Evolutionary conservation across 352 stramenopile genomes (phyloP).

Genomic region (Globisporangium recalcitrans): DNA sequence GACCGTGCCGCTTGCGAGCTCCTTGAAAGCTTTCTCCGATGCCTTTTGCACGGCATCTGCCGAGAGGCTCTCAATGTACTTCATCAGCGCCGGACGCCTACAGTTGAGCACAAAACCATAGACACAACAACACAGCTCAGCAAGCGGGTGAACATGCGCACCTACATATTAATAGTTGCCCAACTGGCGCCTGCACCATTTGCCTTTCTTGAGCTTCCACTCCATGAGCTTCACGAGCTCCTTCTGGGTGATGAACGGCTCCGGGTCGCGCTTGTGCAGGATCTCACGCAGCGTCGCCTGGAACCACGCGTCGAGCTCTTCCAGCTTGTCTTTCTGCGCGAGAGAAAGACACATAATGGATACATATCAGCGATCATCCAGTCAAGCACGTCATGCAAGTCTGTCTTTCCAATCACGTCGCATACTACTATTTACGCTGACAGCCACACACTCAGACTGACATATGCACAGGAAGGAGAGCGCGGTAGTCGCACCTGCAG

Average conservation of each 20-base stretch:
- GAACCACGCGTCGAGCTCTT: constrained; percentile 57
- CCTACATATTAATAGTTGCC: background rate
- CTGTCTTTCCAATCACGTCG: background rate
- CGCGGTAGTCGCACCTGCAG: constrained; percentile 26
- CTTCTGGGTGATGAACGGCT: constrained; percentile 40
- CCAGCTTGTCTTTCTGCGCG: constrained; percentile 49
- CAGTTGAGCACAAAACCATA: background rate
- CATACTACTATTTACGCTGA: background rate
- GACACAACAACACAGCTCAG: background rate
- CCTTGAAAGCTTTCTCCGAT: constrained; percentile 35
- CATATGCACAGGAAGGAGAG: constrained; percentile 3
- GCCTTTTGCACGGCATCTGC: constrained; percentile 42
- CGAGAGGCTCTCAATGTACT: constrained; percentile 47
- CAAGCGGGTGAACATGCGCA: background rate
- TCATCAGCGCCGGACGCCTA: constrained; percentile 72
- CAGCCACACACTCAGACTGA: background rate
- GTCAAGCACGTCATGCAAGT: background rate
- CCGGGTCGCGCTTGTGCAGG: constrained; percentile 42
- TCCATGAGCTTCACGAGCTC: constrained; percentile 68
- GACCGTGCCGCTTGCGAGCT: constrained; percentile 22
- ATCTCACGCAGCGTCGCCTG: constrained; percentile 30
- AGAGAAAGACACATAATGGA: background rate
- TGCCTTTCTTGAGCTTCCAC: constrained; percentile 84
- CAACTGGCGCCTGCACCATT: constrained; percentile 39
- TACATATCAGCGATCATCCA: background rate